Evolutionary conservation across 1,139 yeast species (phyloP), one percentile per base, ranked within the genome.

Genomic region (Suhomyces maxii): DNA sequence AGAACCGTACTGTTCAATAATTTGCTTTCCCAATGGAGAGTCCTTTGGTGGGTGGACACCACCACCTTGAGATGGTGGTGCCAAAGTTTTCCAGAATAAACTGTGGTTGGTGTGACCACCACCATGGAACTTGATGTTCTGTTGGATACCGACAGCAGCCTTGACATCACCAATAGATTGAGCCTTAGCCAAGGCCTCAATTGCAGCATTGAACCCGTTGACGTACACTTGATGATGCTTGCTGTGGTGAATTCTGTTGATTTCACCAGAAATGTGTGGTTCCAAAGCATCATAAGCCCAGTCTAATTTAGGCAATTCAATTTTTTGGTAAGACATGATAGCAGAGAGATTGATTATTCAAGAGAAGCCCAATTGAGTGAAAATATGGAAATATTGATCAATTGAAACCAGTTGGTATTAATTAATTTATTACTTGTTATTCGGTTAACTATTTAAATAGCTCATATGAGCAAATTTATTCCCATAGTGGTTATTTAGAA

Each of bases 51-150:
- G 77, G n/a, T 62, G 65, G 58, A 67, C 67, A 39, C 77, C 77
- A 37, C 77, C 77, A 46, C 67, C 73, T 48, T 67, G 66, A 44
- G 58, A 59, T 43, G 52, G 64, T 11, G 78, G 77, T n/a, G 75
- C 67, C 61, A 73, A 70, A 52, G 64, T 70, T 57, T 72, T 71
- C 77, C 77, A 73, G 64, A 72, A 72, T 50, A 71, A 64, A 44
- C 68, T 63, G 51, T 73, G 77, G 65, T 73, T 73, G 46, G 71
- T 68, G 62, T 71, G 70, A 32, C 78, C 77, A 41, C 77, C 77
- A 44, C 76, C 77, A 51, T 71, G 71, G 63, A 73, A 73, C 51
- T 71, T 71, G 63, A 73, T 69, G 48, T 62, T 61, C 51, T 71
- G 69, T 49, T 69, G 72, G 51, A 70, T 61, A 46, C 63, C 72